Conservation (phyloP, 2,329 filamentous ascomycete species). For the Sarocladium brachiariae region DNA sequence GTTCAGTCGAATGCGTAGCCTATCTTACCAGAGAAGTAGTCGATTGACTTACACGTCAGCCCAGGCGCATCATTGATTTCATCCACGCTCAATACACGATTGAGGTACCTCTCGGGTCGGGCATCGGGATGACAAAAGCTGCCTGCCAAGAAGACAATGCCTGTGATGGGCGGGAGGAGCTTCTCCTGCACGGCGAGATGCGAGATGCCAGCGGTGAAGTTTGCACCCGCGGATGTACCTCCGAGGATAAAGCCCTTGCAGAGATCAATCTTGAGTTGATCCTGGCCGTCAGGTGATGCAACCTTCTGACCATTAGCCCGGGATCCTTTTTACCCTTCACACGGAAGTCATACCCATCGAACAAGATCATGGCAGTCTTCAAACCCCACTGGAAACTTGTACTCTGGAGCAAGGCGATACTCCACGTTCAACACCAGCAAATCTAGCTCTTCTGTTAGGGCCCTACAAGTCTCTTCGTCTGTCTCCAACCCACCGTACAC, state of each 20-base stretch:
- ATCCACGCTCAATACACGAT: slow-evolving; percentile 20
- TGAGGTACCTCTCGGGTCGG: slow-evolving; percentile 29
- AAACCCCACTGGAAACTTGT: slow-evolving; percentile 38
- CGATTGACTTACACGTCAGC: slow-evolving; percentile 28
- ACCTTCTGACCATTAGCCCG: slow-evolving; percentile 12
- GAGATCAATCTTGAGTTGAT: slow-evolving; percentile 28
- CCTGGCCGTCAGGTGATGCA: slow-evolving; percentile 16
- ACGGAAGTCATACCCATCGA: slow-evolving; percentile 17
- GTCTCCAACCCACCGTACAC: slow-evolving; percentile 21
- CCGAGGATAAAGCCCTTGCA: slow-evolving; percentile 40
- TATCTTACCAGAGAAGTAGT: slow-evolving; percentile 23
- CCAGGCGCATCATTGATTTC: slow-evolving; percentile 28
- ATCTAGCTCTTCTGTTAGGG: slow-evolving; percentile 16
- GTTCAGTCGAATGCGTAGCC: slow-evolving; percentile 1
- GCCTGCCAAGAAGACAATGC: slow-evolving; percentile 38
- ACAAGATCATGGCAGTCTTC: slow-evolving; percentile 27
- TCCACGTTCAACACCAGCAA: slow-evolving; percentile 39
- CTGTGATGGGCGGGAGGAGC: slow-evolving; percentile 35
- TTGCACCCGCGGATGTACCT: slow-evolving; percentile 45
- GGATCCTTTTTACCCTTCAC: not conserved
- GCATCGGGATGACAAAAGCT: slow-evolving; percentile 32
- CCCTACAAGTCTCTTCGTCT: slow-evolving; percentile 20
- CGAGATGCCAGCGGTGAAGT: slow-evolving; percentile 39
- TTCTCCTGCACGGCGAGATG: slow-evolving; percentile 31
- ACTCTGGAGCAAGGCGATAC: slow-evolving; percentile 44